Conservation (phyloP, 129 eudicot genomes). For the Mikania micrantha region DNA sequence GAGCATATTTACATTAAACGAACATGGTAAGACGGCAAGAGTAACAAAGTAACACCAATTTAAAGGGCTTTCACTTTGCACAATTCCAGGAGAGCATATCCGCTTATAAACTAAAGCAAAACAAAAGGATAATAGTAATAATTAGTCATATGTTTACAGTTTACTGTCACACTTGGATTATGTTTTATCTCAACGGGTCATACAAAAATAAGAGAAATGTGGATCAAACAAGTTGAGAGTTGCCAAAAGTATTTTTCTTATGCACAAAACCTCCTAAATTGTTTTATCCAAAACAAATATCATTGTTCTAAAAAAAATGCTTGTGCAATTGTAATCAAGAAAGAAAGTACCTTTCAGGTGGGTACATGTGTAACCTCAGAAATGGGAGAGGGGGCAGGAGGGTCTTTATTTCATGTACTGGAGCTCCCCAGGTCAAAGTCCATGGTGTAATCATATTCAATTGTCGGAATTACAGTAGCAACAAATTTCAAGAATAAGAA, state of each 20-base stretch:
- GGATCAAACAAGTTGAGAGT: neutral
- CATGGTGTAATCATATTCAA: slow-evolving; percentile 96
- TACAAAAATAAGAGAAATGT: neutral
- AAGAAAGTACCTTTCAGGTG: neutral
- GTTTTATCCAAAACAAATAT: neutral
- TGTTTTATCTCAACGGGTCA: neutral
- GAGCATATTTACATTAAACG: slow-evolving; percentile 18
- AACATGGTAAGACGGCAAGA: neutral
- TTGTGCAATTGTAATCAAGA: neutral
- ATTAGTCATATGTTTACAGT: neutral
- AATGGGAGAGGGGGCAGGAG: neutral
- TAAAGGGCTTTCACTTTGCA: slow-evolving; percentile 6
- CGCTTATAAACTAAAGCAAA: neutral
- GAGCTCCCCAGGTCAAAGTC: slow-evolving; percentile 93
- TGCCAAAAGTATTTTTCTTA: neutral
- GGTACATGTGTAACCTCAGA: slow-evolving; percentile 1
- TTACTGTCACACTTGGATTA: neutral
- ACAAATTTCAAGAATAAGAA: slow-evolving; percentile 88
- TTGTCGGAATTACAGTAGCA: slow-evolving; percentile 94
- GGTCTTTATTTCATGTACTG: slow-evolving; percentile 46
- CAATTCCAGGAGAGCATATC: slow-evolving; percentile 2
- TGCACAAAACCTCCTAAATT: neutral
- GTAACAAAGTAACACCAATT: neutral
- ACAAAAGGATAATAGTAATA: neutral
- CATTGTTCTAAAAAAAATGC: neutral